Evolutionary conservation across 305 asterid genomes (phyloP), one percentile per base, ranked within the genome.

Genomic region (Salvia sclarea): DNA sequence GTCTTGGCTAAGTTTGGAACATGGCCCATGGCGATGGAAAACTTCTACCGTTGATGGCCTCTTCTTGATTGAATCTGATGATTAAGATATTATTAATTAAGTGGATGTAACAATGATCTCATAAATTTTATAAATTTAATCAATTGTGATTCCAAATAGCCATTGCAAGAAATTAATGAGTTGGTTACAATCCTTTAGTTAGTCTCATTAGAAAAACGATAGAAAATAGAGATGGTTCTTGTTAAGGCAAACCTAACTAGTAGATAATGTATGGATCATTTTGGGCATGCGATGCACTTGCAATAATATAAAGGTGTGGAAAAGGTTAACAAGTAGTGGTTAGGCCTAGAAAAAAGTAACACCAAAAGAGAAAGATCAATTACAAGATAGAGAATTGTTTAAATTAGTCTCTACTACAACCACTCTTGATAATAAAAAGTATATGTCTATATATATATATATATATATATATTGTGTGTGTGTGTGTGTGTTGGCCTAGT

Each of bases 11-110:
- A 28, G 75, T 37, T 74, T 41, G 13, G 83, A 79, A 66, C 97
- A 90, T 31, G 92, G 92, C 38, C 87, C 83, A 41, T 85, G 83
- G 43, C 70, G 78, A 59, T 88, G 86, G 24, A 78, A 61, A 0
- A 90, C 82, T 68, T 78, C 50, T 80, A 90, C 14, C 4, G 81
- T 80, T 21, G 97, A 84, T 76, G 78, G 66, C 57, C 74, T 66
- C 76, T 77, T 64, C 76, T 77, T 71, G 73, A 70, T 80, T 37
- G 78, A 21, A 61, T 75, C 90, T 88, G 74, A 52, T 86, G 72
- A 52, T 66, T 31, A 69, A 50, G 0, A 10, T 14, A 16, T 45
- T 6, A 8, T 45, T 6, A 8, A 37, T 9, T 37, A 30, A 7
- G 5, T 30, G 35, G 0, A 3, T 35, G 8, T 49, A n/a, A 8